Percentiles rank a stretch among this genome's conserved stretches.
Evolutionary conservation across 2,329 filamentous ascomycete genomes (phyloP).

Genomic region (Sporothrix euskadiensis): DNA sequence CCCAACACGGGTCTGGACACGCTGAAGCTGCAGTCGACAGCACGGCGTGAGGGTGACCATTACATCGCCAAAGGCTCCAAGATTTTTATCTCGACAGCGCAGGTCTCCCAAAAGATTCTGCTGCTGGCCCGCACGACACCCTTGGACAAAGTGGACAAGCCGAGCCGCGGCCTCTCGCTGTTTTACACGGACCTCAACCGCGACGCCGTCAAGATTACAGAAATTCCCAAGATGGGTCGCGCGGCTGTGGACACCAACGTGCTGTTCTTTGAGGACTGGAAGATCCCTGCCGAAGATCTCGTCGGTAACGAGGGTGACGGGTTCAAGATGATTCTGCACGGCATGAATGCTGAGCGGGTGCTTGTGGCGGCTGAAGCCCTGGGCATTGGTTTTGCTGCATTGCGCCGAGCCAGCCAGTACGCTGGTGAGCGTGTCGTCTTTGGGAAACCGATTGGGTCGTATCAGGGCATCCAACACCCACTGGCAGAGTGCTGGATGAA

Average conservation of each 20-base stretch:
- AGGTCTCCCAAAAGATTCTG: constrained; percentile 81
- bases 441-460: constrained; percentile 62
- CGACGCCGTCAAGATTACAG: constrained; percentile 34
- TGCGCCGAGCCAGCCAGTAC: constrained; percentile 63
- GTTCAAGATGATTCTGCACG: constrained; percentile 76
- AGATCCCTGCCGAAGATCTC: constrained; percentile 63
- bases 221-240: constrained; percentile 84
- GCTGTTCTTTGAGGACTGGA: constrained; percentile 81
- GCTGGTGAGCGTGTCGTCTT: constrained; percentile 67
- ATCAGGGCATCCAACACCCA: constrained; percentile 66
- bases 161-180: constrained; percentile 61
- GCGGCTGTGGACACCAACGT: constrained; percentile 82
- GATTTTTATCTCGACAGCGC: constrained; percentile 85
- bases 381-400: constrained; percentile 73
- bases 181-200: constrained; percentile 39
- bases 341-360: constrained; percentile 78
- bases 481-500: constrained; percentile 65
- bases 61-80: constrained; percentile 77
- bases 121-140: constrained; percentile 77
- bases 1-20: constrained; percentile 80
- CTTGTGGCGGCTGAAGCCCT: constrained; percentile 77
- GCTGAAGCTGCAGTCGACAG: constrained; percentile 65
- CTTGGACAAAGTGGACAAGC: constrained; percentile 73
- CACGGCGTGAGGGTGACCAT: constrained; percentile 48
- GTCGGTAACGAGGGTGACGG: constrained; percentile 74